Conservation (phyloP, 1,284 basidiomycete species). For the Ceraceosorus guamensis region DNA sequence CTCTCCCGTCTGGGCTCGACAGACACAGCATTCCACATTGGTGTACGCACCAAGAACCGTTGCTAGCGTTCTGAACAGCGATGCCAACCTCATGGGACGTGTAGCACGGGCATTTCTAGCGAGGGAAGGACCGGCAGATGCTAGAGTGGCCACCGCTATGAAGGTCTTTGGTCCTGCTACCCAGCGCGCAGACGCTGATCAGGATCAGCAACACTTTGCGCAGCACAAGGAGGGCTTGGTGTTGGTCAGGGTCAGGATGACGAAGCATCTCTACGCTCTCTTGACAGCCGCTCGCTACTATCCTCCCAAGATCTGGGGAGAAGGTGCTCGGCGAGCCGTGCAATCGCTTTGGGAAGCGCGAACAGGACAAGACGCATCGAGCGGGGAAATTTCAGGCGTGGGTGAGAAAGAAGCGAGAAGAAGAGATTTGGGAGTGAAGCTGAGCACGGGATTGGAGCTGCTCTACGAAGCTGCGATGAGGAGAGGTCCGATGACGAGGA, state of each 20-base stretch:
- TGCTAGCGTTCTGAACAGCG: conserved; percentile 59
- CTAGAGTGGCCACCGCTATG: conserved; percentile 50
- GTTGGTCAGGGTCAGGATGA: conserved; percentile 18
- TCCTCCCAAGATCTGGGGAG: conserved; percentile 55
- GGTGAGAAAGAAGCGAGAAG: conserved; percentile 19
- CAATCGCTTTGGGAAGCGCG: no score
- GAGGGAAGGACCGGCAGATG: conserved; percentile 61
- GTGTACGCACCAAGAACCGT: conserved; percentile 73
- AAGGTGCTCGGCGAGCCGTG: no score
- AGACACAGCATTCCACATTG: conserved; percentile 62
- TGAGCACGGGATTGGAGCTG: conserved; percentile 39
- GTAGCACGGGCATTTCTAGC: conserved; percentile 88
- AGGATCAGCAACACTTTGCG: conserved; percentile 1
- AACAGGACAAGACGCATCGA: no score
- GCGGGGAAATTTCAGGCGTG: no score
- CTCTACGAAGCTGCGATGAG: conserved; percentile 12
- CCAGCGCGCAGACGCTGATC: not conserved
- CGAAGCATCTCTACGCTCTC: conserved; percentile 65
- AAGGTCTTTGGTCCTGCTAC: conserved; percentile 1
- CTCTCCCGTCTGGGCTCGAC: not conserved
- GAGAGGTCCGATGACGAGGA: not conserved
- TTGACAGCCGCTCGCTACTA: conserved; percentile 82
- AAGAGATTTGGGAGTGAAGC: conserved; percentile 38
- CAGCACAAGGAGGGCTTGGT: conserved; percentile 4
- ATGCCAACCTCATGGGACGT: conserved; percentile 70